These are phyloP conservation scores for Aspergillus wentii DNA, from an alignment of 495 filamentous ascomycete genomes.

Conservation along the genomic window DNA sequence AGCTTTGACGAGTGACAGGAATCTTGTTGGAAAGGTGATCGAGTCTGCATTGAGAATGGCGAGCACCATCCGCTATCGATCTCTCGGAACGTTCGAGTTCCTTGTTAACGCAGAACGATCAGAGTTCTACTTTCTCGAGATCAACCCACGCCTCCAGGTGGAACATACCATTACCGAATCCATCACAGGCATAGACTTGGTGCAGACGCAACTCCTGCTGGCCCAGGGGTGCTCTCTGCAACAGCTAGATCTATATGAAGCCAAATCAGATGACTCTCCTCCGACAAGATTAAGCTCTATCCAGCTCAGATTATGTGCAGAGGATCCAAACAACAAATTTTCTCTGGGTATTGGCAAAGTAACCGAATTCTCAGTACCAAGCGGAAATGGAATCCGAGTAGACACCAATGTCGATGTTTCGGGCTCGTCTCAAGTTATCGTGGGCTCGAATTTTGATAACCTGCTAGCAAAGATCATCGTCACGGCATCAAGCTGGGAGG, in stretches of 20 bases:
- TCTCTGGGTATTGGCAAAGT: constrained; percentile 56
- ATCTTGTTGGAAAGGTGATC: constrained; percentile 33
- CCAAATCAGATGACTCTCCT: constrained; percentile 24
- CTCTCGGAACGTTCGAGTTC: constrained; percentile 58
- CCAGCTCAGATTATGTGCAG: constrained; percentile 54
- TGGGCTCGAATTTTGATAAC: constrained; percentile 55
- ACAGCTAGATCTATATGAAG: constrained; percentile 31
- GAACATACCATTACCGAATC: constrained; percentile 52
- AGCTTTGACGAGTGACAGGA: constrained; percentile 29
- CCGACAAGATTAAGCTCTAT: constrained; percentile 36
- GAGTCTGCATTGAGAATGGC: constrained; percentile 37
- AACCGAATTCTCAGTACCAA: constrained; percentile 45
- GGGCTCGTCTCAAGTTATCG: constrained; percentile 24
- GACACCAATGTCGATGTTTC: constrained; percentile 46
- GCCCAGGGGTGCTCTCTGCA: constrained; percentile 45
- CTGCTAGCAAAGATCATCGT: constrained; percentile 59
- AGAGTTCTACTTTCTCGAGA: constrained; percentile 61
- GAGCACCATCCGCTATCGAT: constrained; percentile 42
- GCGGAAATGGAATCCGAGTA: constrained; percentile 51
- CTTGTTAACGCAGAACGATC: constrained; percentile 50
- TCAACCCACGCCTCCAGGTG: constrained; percentile 58
- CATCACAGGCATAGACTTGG: constrained; percentile 52
- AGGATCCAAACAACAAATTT: constrained; percentile 48
- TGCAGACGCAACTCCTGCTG: constrained; percentile 48
- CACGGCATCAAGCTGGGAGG: constrained; percentile 47